Base-by-base conservation (phyloP, 225 moss, liverwort and hornwort genomes). In the Pseudoscleropodium purum region DNA sequence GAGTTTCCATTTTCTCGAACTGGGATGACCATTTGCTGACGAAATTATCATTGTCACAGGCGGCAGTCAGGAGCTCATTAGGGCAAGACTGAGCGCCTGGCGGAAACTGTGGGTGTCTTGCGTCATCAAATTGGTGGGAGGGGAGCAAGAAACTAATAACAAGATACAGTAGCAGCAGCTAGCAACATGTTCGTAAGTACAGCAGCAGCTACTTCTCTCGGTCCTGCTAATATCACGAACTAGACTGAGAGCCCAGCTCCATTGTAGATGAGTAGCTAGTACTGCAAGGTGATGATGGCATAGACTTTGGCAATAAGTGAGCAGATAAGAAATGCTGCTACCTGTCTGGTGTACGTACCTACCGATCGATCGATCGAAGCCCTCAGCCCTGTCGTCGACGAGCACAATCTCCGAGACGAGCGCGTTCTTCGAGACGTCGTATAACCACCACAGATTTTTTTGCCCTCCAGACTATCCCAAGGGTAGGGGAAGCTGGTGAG, bases 221-320 rank as follows among this genome's bases (percentile, higher is more conserved):
- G n/a, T 67, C 56, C 59, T 84, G 66, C 74, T 78, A 36, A 41
- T 23, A 52, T 87, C 84, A 75, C 88, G 68, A 87, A 79, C 74
- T 39, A 89, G 70, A 76, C 62, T 66, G 83, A 74, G 74, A 52
- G 52, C 88, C 75, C 37, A 91, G 81, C 81, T 69, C 64, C 88
- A 82, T 63, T 82, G 47, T 13, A 70, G 63, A 68, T 86, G 86
- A 77, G 79, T 68, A 37, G 60, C 60, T 60, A 60, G 84, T 56
- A 62, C 89, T 91, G 92, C 92, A 89, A 91, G 89, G 77, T 85
- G 90, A 81, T 88, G 90, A 93, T 90, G 91, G 88, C 90, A 90
- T 91, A 90, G 91, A 88, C 93, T 90, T 87, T 65, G 91, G 82
- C 90, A 93, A 88, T 90, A 93, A 91, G 91, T 91, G 90, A 90